Evolutionary conservation across 2,329 filamentous ascomycete species (phyloP).

Genomic region (Keithomyces neogunnii): DNA sequence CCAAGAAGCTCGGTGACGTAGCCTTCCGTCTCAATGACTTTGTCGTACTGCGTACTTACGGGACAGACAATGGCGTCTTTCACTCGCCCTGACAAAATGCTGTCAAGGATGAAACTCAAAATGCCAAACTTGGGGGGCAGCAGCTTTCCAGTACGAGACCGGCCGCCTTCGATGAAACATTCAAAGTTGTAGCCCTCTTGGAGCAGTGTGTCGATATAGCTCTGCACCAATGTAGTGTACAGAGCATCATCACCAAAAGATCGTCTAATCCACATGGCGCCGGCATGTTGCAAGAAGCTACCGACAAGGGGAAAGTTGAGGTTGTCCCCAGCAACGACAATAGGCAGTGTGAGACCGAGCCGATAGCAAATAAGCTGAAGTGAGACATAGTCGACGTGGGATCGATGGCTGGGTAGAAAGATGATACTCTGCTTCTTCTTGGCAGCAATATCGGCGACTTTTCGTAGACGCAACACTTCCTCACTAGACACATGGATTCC

Average conservation of each 20-base stretch:
- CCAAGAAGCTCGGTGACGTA: conserved; percentile 93
- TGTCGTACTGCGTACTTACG: conserved; percentile 96
- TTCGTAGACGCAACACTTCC: conserved; percentile 75
- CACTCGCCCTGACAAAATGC: conserved; percentile 77
- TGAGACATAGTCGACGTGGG: conserved; percentile 93
- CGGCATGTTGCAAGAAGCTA: conserved; percentile 87
- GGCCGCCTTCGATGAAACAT: conserved; percentile 93
- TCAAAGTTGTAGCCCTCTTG: conserved; percentile 91
- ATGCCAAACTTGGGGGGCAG: conserved; percentile 94
- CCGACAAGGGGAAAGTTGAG: conserved; percentile 90
- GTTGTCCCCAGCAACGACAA: conserved; percentile 92
- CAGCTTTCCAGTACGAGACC: conserved; percentile 88
- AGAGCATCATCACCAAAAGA: conserved; percentile 88
- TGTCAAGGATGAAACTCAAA: conserved; percentile 83
- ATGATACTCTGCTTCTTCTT: conserved; percentile 91
- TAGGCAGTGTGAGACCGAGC: conserved; percentile 77
- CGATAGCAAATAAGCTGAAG: conserved; percentile 94
- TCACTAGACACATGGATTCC: conserved; percentile 94
- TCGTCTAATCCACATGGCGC: conserved; percentile 91
- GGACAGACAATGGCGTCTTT: conserved; percentile 90
- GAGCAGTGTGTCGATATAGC: conserved; percentile 88
- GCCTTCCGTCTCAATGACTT: conserved; percentile 95
- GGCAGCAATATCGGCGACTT: conserved; percentile 73
- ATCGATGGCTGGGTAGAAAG: conserved; percentile 89
- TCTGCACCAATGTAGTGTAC: conserved; percentile 87